Evolutionary conservation across 2,329 filamentous ascomycete genomes (phyloP).

Genomic region (Fusarium buxicola): DNA sequence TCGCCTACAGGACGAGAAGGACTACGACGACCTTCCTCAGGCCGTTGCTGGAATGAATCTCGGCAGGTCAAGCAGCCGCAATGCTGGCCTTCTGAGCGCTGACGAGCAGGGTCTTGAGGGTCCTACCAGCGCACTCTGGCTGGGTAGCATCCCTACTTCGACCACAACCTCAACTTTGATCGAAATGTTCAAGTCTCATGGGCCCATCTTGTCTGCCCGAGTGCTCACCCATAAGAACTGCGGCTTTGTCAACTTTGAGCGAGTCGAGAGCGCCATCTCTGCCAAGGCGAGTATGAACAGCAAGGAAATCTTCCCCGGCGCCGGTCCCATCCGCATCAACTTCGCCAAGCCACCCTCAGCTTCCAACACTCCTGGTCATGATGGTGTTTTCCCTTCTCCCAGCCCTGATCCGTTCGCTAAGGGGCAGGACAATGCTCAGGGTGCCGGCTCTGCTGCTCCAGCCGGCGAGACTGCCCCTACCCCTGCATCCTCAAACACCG

Average conservation of each 20-base stretch:
- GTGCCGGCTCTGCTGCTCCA: slow-evolving; percentile 44
- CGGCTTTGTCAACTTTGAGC: slow-evolving; percentile 98
- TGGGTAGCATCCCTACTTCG: slow-evolving; percentile 96
- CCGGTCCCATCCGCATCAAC: slow-evolving; percentile 93
- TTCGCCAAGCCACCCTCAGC: slow-evolving; percentile 96
- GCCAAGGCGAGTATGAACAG: slow-evolving; percentile 91
- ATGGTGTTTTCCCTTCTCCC: slow-evolving; percentile 88
- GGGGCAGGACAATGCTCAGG: slow-evolving; percentile 59
- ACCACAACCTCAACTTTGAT: slow-evolving; percentile 95
- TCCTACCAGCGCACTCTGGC: slow-evolving; percentile 93
- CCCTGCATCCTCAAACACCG: slow-evolving; percentile 51
- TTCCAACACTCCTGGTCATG: slow-evolving; percentile 88
- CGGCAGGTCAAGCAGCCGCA: slow-evolving; percentile 71
- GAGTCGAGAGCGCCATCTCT: slow-evolving; percentile 87
- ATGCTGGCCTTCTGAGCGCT: slow-evolving; percentile 74
- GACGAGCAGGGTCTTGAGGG: slow-evolving; percentile 88
- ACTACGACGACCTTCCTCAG: slow-evolving; percentile 83
- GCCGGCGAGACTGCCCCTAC: slow-evolving; percentile 53
- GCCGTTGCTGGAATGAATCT: slow-evolving; percentile 86
- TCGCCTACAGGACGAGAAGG: slow-evolving; percentile 77
- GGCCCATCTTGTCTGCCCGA: slow-evolving; percentile 88
- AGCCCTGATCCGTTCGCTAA: slow-evolving; percentile 87
- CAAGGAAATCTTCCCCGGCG: slow-evolving; percentile 98
- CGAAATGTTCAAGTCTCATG: slow-evolving; percentile 95
- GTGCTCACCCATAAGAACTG: slow-evolving; percentile 99